A percentile compares a stretch with the other conserved stretches of the same genome.
Evolutionary conservation across 2,329 filamentous ascomycete species (phyloP).

Genomic region (Mariannaea sp.): DNA sequence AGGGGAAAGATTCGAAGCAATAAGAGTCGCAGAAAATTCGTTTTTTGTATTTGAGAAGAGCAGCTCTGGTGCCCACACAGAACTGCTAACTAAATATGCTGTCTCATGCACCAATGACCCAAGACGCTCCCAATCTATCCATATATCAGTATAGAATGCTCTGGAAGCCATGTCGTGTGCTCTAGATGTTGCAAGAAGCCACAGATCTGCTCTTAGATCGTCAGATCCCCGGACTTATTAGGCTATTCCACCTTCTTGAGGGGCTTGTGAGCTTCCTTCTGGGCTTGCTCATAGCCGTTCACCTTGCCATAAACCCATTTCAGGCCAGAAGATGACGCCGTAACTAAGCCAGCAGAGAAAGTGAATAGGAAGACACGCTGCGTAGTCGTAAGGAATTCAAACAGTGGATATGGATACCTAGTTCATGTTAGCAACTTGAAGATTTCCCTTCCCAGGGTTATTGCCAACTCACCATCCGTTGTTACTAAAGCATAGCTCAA

Average conservation of each 20-base stretch:
- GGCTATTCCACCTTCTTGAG: constrained; percentile 41
- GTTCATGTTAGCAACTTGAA: constrained; percentile 15
- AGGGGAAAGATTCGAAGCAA: no score
- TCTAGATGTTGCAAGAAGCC: no score
- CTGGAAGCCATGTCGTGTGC: no score
- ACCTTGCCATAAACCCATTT: constrained; percentile 71
- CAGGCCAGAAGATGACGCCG: constrained; percentile 68
- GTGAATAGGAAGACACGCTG: constrained; percentile 73
- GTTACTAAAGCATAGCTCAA: constrained; percentile 70
- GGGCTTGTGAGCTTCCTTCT: constrained; percentile 37
- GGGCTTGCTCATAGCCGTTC: constrained; percentile 59
- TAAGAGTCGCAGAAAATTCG: no score
- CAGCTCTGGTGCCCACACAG: no score
- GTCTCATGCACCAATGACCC: no score
- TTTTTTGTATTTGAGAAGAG: no score
- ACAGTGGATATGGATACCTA: constrained; percentile 87
- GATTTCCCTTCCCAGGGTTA: not conserved
- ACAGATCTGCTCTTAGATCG: no score
- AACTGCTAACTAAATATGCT: no score
- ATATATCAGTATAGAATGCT: no score
- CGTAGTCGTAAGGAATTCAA: constrained; percentile 67
- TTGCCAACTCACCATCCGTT: constrained; percentile 63
- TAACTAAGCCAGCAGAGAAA: constrained; percentile 72
- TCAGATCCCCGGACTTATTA: no score
- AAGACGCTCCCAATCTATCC: no score